phyloP scores from a whole-genome alignment of 2,329 filamentous ascomycete genomes.

The Hypoxylon sp. region DNA sequence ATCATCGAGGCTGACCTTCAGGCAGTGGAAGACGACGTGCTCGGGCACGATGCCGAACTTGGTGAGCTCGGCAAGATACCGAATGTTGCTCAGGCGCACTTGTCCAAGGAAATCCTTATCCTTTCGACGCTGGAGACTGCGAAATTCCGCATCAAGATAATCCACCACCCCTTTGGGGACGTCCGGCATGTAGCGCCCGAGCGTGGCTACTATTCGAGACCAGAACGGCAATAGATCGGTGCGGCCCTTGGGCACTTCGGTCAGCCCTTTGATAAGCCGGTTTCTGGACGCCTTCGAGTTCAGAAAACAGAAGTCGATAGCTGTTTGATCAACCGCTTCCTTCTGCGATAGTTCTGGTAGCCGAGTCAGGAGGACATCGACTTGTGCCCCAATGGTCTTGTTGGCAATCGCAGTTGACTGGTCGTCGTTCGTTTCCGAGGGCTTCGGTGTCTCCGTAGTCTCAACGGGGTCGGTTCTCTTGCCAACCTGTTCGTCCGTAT shows the following conservation, averaged over 20 bases:
- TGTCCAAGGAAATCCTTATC: conserved; percentile 97
- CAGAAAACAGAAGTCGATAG: conserved; percentile 96
- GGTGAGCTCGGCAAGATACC: conserved; percentile 96
- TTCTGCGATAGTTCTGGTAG: conserved; percentile 93
- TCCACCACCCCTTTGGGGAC: conserved; percentile 90
- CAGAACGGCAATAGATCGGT: conserved; percentile 91
- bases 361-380: conserved; percentile 85
- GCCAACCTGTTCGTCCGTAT: conserved; percentile 81
- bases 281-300: conserved; percentile 99
- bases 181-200: conserved; percentile 93
- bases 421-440: conserved; percentile 69
- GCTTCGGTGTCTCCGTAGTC: conserved; percentile 58
- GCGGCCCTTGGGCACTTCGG: conserved; percentile 93
- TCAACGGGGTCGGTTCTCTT: conserved; percentile 72
- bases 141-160: conserved; percentile 95
- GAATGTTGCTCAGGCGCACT: conserved; percentile 90
- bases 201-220: conserved; percentile 89
- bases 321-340: conserved; percentile 88
- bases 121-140: conserved; percentile 94
- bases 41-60: conserved; percentile 98
- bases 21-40: conserved; percentile 97
- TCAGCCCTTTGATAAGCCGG: conserved; percentile 87
- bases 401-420: conserved; percentile 94
- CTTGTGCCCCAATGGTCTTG: conserved; percentile 96
- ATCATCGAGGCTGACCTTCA: conserved; percentile 96